Conservation (phyloP, 176 grass and related monocot species). For the Elaeis guineensis region DNA sequence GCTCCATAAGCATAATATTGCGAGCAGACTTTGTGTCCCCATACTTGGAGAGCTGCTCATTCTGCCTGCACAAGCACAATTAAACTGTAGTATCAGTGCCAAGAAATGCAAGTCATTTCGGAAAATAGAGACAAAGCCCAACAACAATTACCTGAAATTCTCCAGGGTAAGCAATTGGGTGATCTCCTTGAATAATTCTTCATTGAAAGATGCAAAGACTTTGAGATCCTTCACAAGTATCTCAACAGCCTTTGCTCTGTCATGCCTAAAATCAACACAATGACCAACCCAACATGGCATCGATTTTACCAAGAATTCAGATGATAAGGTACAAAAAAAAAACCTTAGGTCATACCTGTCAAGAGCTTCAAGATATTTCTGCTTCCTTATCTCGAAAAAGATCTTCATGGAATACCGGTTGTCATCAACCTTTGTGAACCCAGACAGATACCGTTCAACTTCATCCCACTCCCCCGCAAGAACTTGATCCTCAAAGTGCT, state of each 20-base stretch:
- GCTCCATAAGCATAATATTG: conserved; percentile 97
- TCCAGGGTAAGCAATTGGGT: conserved; percentile 95
- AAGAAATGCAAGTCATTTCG: too few species aligned
- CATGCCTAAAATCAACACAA: conserved; percentile 45
- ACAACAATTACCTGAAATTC: conserved; percentile 64
- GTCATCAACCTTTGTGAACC: conserved; percentile 99
- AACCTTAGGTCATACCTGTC: conserved; percentile 34
- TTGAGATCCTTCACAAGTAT: conserved; percentile 99
- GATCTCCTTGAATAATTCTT: conserved; percentile 99
- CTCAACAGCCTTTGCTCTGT: conserved; percentile 96
- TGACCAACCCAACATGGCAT: too few species aligned
- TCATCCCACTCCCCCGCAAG: conserved; percentile 98
- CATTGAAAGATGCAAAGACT: conserved; percentile 98
- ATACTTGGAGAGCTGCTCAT: conserved; percentile 98
- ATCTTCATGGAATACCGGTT: conserved; percentile 99
- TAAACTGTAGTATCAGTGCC: too few species aligned
- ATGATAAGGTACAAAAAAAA: too few species aligned
- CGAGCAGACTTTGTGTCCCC: conserved; percentile 97
- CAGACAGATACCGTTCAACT: conserved; percentile 91
- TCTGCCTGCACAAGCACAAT: conserved; percentile 58
- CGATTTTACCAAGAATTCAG: too few species aligned
- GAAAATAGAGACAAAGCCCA: neutral
- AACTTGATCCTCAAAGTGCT: conserved; percentile 94
- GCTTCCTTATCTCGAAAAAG: conserved; percentile 99
- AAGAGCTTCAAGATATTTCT: conserved; percentile 98